Evolutionary conservation across 2,329 filamentous ascomycete genomes (phyloP), one percentile per base, ranked within the genome.

Genomic region (Xylariaceae sp.): DNA sequence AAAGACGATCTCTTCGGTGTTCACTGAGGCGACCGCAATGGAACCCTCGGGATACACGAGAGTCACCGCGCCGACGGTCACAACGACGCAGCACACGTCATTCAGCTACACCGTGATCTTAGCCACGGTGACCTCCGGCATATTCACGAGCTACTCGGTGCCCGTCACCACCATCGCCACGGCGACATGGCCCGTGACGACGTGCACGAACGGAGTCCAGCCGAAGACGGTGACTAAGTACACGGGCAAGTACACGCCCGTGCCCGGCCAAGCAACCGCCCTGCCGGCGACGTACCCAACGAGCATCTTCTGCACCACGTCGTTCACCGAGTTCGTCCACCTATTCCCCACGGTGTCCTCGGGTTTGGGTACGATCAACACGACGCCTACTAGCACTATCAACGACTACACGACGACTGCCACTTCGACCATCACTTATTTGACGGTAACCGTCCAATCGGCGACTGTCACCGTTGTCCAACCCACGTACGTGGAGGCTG

Each of bases 301-400:
- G 4, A 26, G 55, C 21, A 58, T 66, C 14, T 19, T 64, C 4
- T 69, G 67, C 54, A 54, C 55, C 12, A 65, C 61, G 0, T 60
- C 48, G 3, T 41, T 63, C 24, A 66, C 59, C 2, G 61, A 46
- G 23, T 55, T 55, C 40, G 50, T 53, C 4, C 33, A 50, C 14
- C 40, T 63, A 14, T 31, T 40, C 12, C 61, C 63, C 9, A 65
- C 57, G 28, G 56, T 53, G 46, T 58, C 60, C 9, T 54, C 60
- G 3, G 72, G 67, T 1, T 65, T 69, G 1, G 72, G 67, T 6
- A 75, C 57, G 9, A 41, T 63, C 5, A 74, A 72, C 1, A 67
- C 71, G 6, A 76, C 74, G 2, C 65, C 68, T 1, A 72, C 70
- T 1, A 74, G 51, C 9, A 72, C 67, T 16, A 70, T 74, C 36